phyloP scores from a whole-genome alignment of 1,284 basidiomycete species.

The Puccinia horiana region DNA sequence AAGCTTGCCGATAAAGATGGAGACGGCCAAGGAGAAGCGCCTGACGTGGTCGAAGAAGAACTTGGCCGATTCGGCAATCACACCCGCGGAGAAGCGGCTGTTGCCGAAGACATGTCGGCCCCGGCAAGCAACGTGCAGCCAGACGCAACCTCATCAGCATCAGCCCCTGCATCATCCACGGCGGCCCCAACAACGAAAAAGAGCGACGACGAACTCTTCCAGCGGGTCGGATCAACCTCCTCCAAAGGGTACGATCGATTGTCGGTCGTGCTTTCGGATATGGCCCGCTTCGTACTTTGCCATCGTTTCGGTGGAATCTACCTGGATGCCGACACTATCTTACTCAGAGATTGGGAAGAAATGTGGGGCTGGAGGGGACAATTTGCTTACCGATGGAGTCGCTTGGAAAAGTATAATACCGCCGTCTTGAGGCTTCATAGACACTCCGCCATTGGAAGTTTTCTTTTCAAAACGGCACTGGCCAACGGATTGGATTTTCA shows the following conservation, averaged over 20 bases:
- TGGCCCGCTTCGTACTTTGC: slow-evolving; percentile 81
- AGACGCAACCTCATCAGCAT: slow-evolving; percentile 50
- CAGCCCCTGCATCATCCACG: slow-evolving; percentile 19
- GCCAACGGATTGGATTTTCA: slow-evolving; percentile 83
- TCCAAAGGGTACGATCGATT: slow-evolving; percentile 74
- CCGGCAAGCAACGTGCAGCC: slow-evolving; percentile 55
- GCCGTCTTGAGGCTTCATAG: slow-evolving; percentile 81
- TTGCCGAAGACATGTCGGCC: slow-evolving; percentile 51
- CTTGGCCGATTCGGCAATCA: slow-evolving; percentile 49
- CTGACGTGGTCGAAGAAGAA: slow-evolving; percentile 49
- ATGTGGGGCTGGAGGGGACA: slow-evolving; percentile 83
- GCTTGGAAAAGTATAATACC: slow-evolving; percentile 78
- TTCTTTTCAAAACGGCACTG: slow-evolving; percentile 79
- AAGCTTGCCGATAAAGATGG: slow-evolving; percentile 48
- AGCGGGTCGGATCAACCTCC: slow-evolving; percentile 74
- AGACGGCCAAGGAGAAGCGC: slow-evolving; percentile 47
- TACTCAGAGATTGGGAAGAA: slow-evolving; percentile 88
- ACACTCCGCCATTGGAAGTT: slow-evolving; percentile 74
- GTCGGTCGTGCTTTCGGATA: slow-evolving; percentile 79
- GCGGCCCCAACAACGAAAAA: slow-evolving; percentile 50
- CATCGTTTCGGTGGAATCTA: slow-evolving; percentile 83
- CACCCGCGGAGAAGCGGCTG: slow-evolving; percentile 49
- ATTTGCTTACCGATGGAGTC: slow-evolving; percentile 82
- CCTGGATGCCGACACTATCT: slow-evolving; percentile 80
- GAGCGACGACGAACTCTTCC: slow-evolving; percentile 67